These are phyloP conservation scores for Suillus subluteus DNA, from an alignment of 768 basidiomycete genomes.

Conservation along the genomic window DNA sequence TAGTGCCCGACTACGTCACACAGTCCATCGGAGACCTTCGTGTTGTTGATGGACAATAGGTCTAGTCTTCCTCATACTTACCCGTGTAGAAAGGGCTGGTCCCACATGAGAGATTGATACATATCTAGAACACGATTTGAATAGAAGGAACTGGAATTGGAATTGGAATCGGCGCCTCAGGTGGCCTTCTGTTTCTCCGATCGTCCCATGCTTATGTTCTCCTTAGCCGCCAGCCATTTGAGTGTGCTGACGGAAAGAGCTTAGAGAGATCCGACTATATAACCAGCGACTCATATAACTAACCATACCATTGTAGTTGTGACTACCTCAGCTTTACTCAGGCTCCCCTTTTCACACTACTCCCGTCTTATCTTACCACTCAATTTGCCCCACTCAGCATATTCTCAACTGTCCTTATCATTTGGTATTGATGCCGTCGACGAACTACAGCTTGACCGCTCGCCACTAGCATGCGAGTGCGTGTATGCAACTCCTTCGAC, in stretches of 20 bases:
- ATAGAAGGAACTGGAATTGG: neutral
- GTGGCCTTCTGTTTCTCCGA: constrained; percentile 20
- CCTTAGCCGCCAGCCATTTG: constrained; percentile 39
- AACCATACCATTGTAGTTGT: no score
- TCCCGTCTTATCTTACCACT: no score
- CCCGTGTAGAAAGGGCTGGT: constrained; percentile 4
- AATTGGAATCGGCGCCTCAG: constrained; percentile 14
- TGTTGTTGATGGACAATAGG: constrained; percentile 30
- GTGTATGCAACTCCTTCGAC: no score
- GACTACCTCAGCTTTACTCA: no score
- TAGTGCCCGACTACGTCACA: constrained; percentile 83
- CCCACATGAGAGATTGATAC: neutral
- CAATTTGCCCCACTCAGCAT: no score
- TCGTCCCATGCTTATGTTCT: constrained; percentile 34
- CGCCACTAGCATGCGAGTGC: no score
- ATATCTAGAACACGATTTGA: constrained; percentile 1
- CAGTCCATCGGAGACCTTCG: constrained; percentile 82
- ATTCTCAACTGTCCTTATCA: no score
- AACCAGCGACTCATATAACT: constrained; percentile 49
- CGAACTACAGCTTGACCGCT: no score
- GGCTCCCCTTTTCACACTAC: no score
- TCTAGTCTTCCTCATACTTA: constrained; percentile 7
- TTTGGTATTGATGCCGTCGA: no score
- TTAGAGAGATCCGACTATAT: constrained; percentile 58
- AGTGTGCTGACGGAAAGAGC: constrained; percentile 52